These are phyloP conservation scores for Claviceps paspali DNA, from an alignment of 2,329 filamentous ascomycete genomes.

Conservation along the genomic window DNA sequence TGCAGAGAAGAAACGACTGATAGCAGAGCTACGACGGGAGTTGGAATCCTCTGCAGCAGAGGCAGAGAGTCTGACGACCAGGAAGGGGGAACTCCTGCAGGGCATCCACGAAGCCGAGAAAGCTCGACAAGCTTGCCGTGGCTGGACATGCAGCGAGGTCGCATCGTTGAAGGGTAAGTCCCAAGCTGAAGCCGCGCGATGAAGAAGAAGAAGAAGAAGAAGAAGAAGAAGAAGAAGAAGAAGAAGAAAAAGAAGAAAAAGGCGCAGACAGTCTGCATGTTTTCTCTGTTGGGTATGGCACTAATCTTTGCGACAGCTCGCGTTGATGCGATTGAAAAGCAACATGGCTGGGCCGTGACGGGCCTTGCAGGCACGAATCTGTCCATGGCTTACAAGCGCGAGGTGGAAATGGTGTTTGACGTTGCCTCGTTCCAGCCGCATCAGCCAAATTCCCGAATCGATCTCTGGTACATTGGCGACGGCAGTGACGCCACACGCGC, in stretches of 20 bases:
- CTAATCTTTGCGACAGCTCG: slow-evolving; percentile 41
- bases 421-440: slow-evolving; percentile 40
- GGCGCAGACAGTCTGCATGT: too few species aligned
- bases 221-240: too few species aligned
- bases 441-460: slow-evolving; percentile 39
- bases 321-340: slow-evolving; percentile 48
- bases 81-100: slow-evolving; percentile 52
- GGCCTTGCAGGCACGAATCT: slow-evolving; percentile 45
- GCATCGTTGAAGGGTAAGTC: slow-evolving; percentile 54
- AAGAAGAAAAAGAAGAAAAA: too few species aligned
- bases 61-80: slow-evolving; percentile 45
- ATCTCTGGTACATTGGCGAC: slow-evolving; percentile 54
- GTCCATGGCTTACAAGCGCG: slow-evolving; percentile 59
- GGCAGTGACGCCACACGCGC: slow-evolving; percentile 36
- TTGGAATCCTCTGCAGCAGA: slow-evolving; percentile 50
- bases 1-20: slow-evolving; percentile 49
- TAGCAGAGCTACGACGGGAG: slow-evolving; percentile 52
- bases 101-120: slow-evolving; percentile 75
- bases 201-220: too few species aligned
- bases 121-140: slow-evolving; percentile 73
- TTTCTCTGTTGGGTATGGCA: too few species aligned
- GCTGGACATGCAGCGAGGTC: slow-evolving; percentile 77
- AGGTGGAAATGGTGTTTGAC: slow-evolving; percentile 62
- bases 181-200: too few species aligned
- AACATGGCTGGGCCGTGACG: slow-evolving; percentile 57